Conservation (phyloP, 1,284 basidiomycete species). For the Calocybe gambosa region DNA sequence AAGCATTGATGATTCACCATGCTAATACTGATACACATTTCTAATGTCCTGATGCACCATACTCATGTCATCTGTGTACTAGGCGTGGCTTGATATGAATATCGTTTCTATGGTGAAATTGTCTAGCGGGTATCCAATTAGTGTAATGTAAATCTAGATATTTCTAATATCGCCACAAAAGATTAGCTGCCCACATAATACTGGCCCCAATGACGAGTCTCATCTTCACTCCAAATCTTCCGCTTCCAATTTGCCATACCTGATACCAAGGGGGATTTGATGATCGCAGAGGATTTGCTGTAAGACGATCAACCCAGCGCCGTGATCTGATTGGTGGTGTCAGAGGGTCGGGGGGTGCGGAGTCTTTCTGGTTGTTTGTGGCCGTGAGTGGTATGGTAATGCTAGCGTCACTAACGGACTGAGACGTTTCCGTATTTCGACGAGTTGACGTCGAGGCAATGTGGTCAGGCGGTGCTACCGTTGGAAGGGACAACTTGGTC, state of each 20-base stretch:
- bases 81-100: too few relatives aligned
- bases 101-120: neutral
- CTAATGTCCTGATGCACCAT: neutral
- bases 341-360: slow-evolving; percentile 18
- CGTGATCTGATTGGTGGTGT: slow-evolving; percentile 30
- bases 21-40: slow-evolving; percentile 68
- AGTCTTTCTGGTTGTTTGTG: slow-evolving; percentile 17
- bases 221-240: slow-evolving; percentile 23
- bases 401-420: neutral
- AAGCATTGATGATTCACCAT: slow-evolving; percentile 69
- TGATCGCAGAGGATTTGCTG: slow-evolving; percentile 26
- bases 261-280: slow-evolving; percentile 20
- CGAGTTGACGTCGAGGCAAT: slow-evolving; percentile 2
- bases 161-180: slow-evolving; percentile 43
- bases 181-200: slow-evolving; percentile 52
- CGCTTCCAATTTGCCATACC: slow-evolving; percentile 7
- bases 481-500: slow-evolving; percentile 23
- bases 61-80: slow-evolving; percentile 1
- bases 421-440: neutral
- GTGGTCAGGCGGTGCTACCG: slow-evolving; percentile 18
- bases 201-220: slow-evolving; percentile 29
- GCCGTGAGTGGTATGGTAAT: slow-evolving; percentile 18
- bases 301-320: slow-evolving; percentile 54
- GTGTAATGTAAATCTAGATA: neutral
- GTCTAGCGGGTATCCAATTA: neutral